Base-by-base conservation (phyloP, 2,329 filamentous ascomycete species). In the Paraphaeosphaeria minitans region DNA sequence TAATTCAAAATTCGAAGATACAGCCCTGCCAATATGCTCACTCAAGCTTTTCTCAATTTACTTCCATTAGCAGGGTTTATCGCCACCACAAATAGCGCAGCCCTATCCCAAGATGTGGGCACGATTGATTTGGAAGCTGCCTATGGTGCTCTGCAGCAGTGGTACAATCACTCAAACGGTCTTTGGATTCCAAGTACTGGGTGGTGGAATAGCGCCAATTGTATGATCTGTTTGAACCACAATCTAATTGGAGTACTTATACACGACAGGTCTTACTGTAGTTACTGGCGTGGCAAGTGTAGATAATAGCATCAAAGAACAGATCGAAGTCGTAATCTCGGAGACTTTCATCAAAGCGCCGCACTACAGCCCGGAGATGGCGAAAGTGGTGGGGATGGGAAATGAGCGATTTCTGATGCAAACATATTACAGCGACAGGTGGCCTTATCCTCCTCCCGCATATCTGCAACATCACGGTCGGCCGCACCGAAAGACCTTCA, bases 131-230 rank as follows among this genome's bases (percentile, higher is more conserved):
- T 56, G 2, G 37, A 46, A 33, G 54, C 54, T 51, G 27, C 54
- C 19, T 56, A 56, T 39, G 33, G 21, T 27, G 31, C 39, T 19
- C 21, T 56, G 13, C 54, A 56, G 47, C 46, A 51, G 14, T 56
- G 54, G 54, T 56, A 56, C 16, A 56, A 56, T 47, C 29, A 39
- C 8, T 49, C 46, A 29, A 56, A 29, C 29, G 54, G 54, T 7
- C 31, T 56, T n/a, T 56, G 54, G 54, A 35, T 51, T 24, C 54
- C 54, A 31, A 56, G 54, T 29, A 56, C 54, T 6, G 47, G 47
- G 19, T 56, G 54, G 54, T 56, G 54, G 54, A 56, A 56, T n/a
- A 51, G 46, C 14, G 54, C 54, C 14, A 56, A 56, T 56, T 56
- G 54, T 56, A 21, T n/a, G 43, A 2, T 35, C 19, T 8, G 6